Evolutionary conservation across 768 basidiomycete genomes (phyloP), one percentile per base, ranked within the genome.

Genomic region (Lentinula boryana): DNA sequence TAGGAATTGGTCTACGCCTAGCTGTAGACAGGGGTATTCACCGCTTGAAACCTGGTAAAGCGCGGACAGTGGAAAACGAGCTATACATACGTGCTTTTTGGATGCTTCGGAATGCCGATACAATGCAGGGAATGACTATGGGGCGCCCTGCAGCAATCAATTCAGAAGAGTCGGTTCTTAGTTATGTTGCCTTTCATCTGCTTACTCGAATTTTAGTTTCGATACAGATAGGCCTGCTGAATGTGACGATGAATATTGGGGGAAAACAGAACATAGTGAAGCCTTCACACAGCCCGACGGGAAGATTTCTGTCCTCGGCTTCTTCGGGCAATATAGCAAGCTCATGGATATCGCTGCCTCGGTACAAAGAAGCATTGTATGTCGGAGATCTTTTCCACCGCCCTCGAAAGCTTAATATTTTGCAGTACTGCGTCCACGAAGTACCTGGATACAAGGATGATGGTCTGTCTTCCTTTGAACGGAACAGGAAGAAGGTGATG

Each of bases 81-180:
- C 32, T 46, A 16, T 56, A 50, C 50, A 64, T 63, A 18, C 56
- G 63, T n/a, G 52, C 36, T 3, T 60, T 56, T n/a, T 64, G 62
- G 63, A n/a, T 12, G 4, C 61, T 64, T 31, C 13, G 33, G 15
- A 56, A 41, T 18, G 13, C 51, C 2, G 61, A 58, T 43, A 23
- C 21, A 32, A 46, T 50, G 4, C 2, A 18, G 68, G 66, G 56
- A 12, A 31, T 62, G 55, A 21, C 46, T 21, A 71, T 85, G 32
- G 85, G 86, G 15, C 74, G 84, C 9, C 82, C 83, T 0, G 72
- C 78, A 56, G 78, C 80, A 6, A 71, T 62, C 4, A 18, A 85
- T 8, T 78, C 82, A 53, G 58, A 53, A 53, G 74, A 75, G 63
- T 80, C 78, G 60, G 63, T 23, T 5, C 36, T 35, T 32, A 4